These are phyloP conservation scores for Diatrype stigma DNA, from an alignment of 2,329 filamentous ascomycete species.

Conservation along the genomic window DNA sequence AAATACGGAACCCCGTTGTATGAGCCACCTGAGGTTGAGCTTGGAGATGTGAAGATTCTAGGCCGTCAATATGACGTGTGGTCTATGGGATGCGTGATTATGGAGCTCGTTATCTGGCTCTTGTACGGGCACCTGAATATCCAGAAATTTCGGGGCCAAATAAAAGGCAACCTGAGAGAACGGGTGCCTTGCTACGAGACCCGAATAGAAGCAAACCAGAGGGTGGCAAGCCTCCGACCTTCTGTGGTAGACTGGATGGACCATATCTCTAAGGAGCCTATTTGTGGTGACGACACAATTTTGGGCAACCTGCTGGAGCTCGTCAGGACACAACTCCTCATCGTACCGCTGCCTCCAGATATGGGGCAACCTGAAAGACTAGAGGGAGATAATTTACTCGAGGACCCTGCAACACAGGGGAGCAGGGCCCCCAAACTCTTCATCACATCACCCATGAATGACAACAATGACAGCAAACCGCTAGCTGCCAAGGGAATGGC, in stretches of 20 bases:
- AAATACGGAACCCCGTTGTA: conserved; percentile 6
- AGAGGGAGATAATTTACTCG: too few relatives aligned
- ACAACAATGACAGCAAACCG: too few relatives aligned
- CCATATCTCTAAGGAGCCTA: neutral
- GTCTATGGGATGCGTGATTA: conserved; percentile 23
- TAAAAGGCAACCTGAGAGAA: neutral
- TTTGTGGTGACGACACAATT: neutral
- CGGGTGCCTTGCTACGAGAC: neutral
- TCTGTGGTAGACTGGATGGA: neutral
- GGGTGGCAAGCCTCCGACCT: neutral
- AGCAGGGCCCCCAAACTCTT: too few relatives aligned
- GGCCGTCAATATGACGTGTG: conserved; percentile 23
- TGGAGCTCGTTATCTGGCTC: conserved; percentile 24
- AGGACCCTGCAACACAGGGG: too few relatives aligned
- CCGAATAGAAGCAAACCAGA: neutral
- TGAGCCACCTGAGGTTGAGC: conserved; percentile 5
- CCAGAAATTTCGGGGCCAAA: neutral
- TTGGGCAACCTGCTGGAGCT: neutral
- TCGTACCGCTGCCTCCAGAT: too few relatives aligned
- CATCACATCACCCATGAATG: too few relatives aligned
- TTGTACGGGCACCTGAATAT: conserved; percentile 9
- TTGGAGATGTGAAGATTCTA: neutral
- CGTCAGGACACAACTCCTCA: neutral
- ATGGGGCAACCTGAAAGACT: too few relatives aligned
- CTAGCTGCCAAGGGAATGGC: too few relatives aligned